Base-by-base conservation (phyloP, 495 filamentous ascomycete species). In the Bacidia rubella region DNA sequence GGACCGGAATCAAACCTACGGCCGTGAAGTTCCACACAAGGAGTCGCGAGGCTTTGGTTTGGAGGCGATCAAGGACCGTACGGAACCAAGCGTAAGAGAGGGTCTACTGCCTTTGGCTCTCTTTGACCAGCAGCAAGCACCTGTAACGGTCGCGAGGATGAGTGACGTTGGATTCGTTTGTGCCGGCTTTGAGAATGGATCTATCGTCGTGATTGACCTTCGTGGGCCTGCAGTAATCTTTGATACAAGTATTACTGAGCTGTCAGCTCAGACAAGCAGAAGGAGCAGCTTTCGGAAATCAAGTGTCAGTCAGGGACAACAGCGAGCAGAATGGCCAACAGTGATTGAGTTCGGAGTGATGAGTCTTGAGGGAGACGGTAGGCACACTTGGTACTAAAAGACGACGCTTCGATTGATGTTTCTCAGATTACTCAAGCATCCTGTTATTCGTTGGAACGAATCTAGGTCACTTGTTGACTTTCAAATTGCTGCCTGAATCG, bases 101-200 rank as follows among this genome's bases (percentile, higher is more conserved):
- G 92, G 92, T 0, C 60, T 97, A 15, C 69, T 90, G 29, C 92
- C 92, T 3, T 73, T 86, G 48, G 81, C 84, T 3, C 70, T 97
- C 9, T 75, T 95, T 53, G 77, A 90, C 62, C 83, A 87, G 75
- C 75, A 84, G 62, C 79, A 87, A 58, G 90, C 88, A 0, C 72
- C 80, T 19, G 78, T 95, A 12, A 85, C 77, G 21, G 85, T 82
- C 1, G 57, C 96, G 53, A 82, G 85, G 47, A 78, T 90, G 49
- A 93, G 87, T 26, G 86, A 92, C 60, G 80, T 97, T 5, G 92
- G 92, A 0, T 98, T 98, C 68, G 76, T 95, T 10, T 89, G 82
- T 22, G 81, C 82, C 40, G 92, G 87, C 0, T 92, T 85, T 20
- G 83, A 94, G 66, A 75, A 75, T 47, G 92, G 92, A 0, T 75